These are phyloP conservation scores for Debaryomycetaceae sp. DNA, from an alignment of 1,139 yeast species.

Conservation along the genomic window DNA sequence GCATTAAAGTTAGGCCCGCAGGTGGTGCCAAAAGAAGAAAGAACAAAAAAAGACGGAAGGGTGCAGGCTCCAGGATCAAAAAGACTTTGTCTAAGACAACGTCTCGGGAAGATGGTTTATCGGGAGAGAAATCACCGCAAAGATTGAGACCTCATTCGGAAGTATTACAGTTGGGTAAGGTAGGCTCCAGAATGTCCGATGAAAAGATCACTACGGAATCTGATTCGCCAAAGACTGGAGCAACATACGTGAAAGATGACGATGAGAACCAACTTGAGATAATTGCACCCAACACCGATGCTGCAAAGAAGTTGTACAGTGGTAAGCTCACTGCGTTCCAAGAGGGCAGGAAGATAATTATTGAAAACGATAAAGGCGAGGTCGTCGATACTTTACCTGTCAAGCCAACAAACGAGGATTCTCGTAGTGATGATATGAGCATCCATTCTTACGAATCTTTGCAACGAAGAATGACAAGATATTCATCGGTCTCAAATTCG, in stretches of 20 bases:
- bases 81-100: constrained; percentile 28
- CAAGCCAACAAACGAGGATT: constrained; percentile 2
- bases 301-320: constrained; percentile 9
- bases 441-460: constrained; percentile 42
- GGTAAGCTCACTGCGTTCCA: constrained; percentile 53
- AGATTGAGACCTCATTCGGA: constrained; percentile 41
- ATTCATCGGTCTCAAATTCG: constrained; percentile 17
- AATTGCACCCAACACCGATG: constrained; percentile 8
- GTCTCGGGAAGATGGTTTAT: constrained; percentile 15
- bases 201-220: constrained; percentile 18
- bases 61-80: constrained; percentile 23
- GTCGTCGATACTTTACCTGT: constrained; percentile 46
- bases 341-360: constrained; percentile 65
- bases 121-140: constrained; percentile 14
- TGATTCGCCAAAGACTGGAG: constrained; percentile 6
- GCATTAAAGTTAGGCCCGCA: constrained; percentile 70
- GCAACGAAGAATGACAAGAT: constrained; percentile 34
- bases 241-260: constrained; percentile 7
- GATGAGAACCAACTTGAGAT: constrained; percentile 6
- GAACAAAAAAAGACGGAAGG: constrained; percentile 33
- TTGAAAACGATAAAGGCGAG: constrained; percentile 85
- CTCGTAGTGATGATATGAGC: constrained; percentile 20
- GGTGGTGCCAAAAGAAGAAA: constrained; percentile 66
- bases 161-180: constrained; percentile 40
- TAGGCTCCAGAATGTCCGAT: constrained; percentile 15